These are phyloP conservation scores for Sclerotinia minor DNA, from an alignment of 2,329 filamentous ascomycete species.

Conservation along the genomic window DNA sequence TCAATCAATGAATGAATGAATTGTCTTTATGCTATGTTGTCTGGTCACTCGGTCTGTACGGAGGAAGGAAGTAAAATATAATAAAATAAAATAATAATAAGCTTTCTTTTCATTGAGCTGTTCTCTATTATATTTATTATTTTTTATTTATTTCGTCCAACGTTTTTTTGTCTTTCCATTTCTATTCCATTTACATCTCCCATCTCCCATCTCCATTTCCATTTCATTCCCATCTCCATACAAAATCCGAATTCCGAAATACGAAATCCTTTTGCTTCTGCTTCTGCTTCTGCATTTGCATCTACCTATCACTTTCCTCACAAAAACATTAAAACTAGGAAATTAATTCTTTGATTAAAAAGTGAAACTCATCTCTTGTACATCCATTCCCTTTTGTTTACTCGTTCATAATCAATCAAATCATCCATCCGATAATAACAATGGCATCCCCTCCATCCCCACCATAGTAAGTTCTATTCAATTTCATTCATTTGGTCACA, in stretches of 20 bases:
- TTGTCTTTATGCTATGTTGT: too few species aligned
- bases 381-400: neutral
- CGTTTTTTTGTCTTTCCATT: neutral
- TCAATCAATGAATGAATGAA: too few species aligned
- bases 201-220: too few species aligned
- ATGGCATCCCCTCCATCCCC: conserved; percentile 25
- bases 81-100: too few species aligned
- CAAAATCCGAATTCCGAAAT: neutral
- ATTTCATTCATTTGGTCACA: neutral
- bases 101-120: conserved; percentile 4
- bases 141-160: neutral
- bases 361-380: neutral
- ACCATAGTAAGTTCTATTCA: conserved; percentile 22
- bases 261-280: neutral
- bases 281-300: neutral
- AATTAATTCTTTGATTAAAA: neutral
- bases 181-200: too few species aligned
- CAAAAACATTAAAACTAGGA: neutral
- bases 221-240: neutral
- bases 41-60: too few species aligned
- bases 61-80: too few species aligned
- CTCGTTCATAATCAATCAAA: neutral
- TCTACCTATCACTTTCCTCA: neutral
- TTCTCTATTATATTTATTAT: neutral
- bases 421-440: conserved; percentile 11